phyloP scores from a whole-genome alignment of 116 monocot species.

The Posidonia oceanica region DNA sequence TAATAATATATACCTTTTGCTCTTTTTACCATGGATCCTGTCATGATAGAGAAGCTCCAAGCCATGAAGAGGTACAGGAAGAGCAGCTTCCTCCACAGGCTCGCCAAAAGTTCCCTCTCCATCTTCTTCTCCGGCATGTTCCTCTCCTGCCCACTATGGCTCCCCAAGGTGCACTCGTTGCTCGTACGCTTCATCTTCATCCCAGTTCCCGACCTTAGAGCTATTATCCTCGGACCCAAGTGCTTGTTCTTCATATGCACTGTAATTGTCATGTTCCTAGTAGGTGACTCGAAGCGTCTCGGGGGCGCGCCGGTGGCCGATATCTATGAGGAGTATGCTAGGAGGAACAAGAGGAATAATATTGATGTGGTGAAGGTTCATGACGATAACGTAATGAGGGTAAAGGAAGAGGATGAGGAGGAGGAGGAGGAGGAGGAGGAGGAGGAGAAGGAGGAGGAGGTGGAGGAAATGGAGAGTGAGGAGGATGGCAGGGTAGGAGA shows the following conservation, averaged over 20 bases:
- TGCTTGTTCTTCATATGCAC: constrained; percentile 57
- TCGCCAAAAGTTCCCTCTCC: constrained; percentile 13
- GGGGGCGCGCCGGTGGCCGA: neutral
- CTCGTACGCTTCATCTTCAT: constrained; percentile 17
- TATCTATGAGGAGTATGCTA: constrained; percentile 36
- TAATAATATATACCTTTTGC: neutral
- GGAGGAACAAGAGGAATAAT: constrained; percentile 2
- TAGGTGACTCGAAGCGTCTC: constrained; percentile 42
- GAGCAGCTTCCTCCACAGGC: constrained; percentile 11
- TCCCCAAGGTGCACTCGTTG: constrained; percentile 21
- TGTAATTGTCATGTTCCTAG: constrained; percentile 49
- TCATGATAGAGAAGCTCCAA: constrained; percentile 32
- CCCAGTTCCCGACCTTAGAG: constrained; percentile 9
- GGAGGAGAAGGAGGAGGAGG: constrained; percentile 1
- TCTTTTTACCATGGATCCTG: constrained; percentile 18
- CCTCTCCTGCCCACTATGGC: constrained; percentile 56
- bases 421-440: neutral
- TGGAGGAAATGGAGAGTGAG: neutral
- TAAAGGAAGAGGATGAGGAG: neutral
- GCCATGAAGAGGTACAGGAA: constrained; percentile 34
- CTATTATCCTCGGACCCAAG: constrained; percentile 18
- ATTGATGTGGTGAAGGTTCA: neutral
- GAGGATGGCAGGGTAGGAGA: constrained; percentile 10
- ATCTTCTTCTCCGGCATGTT: constrained; percentile 27
- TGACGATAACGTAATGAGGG: neutral